Evolutionary conservation across 2,329 filamentous ascomycete genomes (phyloP), one percentile per base, ranked within the genome.

Genomic region (Hirsutella thompsonii): DNA sequence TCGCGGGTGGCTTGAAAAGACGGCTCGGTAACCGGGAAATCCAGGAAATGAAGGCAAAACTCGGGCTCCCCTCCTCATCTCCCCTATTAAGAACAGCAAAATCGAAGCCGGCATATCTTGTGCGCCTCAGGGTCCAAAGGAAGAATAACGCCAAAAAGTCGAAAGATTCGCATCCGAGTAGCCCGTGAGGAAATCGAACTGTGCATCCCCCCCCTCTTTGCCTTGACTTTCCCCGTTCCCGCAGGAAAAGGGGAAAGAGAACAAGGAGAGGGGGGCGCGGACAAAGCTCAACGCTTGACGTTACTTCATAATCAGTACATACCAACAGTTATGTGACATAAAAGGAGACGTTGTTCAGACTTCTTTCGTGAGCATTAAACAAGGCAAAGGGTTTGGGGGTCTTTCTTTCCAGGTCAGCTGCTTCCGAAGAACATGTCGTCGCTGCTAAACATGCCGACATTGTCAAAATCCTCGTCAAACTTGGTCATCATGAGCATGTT

Each of bases 401-500:
- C n/a, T n/a, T n/a, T n/a, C n/a, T n/a, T n/a, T 16, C 26, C 3
- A 28, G 8, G 4, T 53, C 47, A 62, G 42, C 53, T 49, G 46
- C 47, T 61, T 39, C 64, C 62, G 50, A 74, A 76, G 50, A 75
- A 72, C 42, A 74, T 58, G 45, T 74, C 70, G 42, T 72, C 68
- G 44, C 59, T 63, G 21, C 60, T 64, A 48, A 75, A 74, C 68
- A 76, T 70, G 54, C 61, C 61, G 26, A 69, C 66, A 42, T 60
- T 63, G 44, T 71, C 66, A 41, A 68, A 72, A 35, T 70, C 68
- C 35, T 75, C 72, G 40, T 73, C 70, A 49, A 72, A 73, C 55
- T 73, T 73, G 56, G 57, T 62, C 51, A 70, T 63, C 59, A 70
- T 64, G 39, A 71, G 56, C 62, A 71, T 63, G 53, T 57, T 64